Percentiles rank a stretch among this genome's conserved stretches.
Evolutionary conservation across 495 filamentous ascomycete species (phyloP).

Genomic region (Penicillium mononematosum): DNA sequence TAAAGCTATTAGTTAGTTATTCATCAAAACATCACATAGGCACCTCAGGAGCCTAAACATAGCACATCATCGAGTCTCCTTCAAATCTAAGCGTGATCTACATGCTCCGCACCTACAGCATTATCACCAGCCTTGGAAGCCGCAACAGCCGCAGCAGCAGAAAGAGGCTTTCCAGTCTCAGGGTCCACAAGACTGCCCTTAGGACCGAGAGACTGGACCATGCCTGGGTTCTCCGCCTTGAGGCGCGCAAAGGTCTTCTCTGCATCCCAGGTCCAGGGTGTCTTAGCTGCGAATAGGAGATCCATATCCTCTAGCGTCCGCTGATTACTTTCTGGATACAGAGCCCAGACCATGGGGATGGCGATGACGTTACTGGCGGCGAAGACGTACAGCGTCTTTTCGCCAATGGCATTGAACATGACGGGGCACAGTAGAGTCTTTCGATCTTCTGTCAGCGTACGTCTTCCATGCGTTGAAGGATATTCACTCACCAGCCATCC

Average conservation of each 20-base stretch:
- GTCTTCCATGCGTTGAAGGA: neutral
- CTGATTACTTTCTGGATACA: slow-evolving; percentile 68
- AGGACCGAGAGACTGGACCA: slow-evolving; percentile 41
- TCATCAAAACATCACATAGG: neutral
- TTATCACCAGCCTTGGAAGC: slow-evolving; percentile 19
- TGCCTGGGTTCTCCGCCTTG: slow-evolving; percentile 54
- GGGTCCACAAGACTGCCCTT: slow-evolving; percentile 51
- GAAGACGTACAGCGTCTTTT: slow-evolving; percentile 69
- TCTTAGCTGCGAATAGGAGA: slow-evolving; percentile 59
- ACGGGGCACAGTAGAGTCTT: slow-evolving; percentile 61
- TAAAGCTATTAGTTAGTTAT: neutral
- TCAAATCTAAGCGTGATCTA: slow-evolving; percentile 21
- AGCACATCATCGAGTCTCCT: neutral
- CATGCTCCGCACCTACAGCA: slow-evolving; percentile 25
- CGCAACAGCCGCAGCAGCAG: slow-evolving; percentile 9
- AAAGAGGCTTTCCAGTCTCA: slow-evolving; percentile 38
- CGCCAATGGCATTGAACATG: slow-evolving; percentile 60
- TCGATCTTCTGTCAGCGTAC: neutral
- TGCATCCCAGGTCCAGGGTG: slow-evolving; percentile 63
- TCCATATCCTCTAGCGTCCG: slow-evolving; percentile 71
- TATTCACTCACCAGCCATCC: slow-evolving; percentile 52
- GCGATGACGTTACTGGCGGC: slow-evolving; percentile 60
- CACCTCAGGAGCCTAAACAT: neutral
- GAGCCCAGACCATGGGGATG: slow-evolving; percentile 65
- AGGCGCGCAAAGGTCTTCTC: slow-evolving; percentile 56